Evolutionary conservation across 2,329 filamentous ascomycete species (phyloP), one percentile per base, ranked within the genome.

Genomic region (Escovopsis sp.): DNA sequence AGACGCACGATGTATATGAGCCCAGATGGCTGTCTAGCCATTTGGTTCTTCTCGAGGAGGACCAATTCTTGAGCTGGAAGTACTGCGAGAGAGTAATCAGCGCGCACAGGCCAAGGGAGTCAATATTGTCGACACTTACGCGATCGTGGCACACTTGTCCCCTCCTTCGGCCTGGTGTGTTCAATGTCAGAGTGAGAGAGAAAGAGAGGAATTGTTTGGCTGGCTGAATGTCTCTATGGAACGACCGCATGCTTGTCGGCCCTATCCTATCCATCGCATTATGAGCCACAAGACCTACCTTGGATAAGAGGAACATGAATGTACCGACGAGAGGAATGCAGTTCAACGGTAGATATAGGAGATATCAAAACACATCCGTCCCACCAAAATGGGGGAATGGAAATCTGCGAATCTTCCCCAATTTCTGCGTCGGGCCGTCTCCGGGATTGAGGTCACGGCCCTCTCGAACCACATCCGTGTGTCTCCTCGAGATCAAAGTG

Each of bases 261-360:
- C n/a, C n/a, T n/a, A n/a, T n/a, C n/a, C n/a, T n/a, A n/a, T n/a
- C n/a, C n/a, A n/a, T n/a, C n/a, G n/a, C n/a, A n/a, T n/a, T n/a
- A n/a, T 5, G 17, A 13, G 14, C n/a, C 4, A 10, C 9, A 21
- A 18, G 13, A 38, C 43, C 55, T 56, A 56, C 79, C 80, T 56
- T 94, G 85, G 13, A 92, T 53, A 80, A 54, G 25, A 94, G 69
- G 55, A 93, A 96, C 4, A 86, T 61, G 7, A 76, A 62, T 0
- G 87, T 94, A 5, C 88, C 88, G 14, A 94, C 72, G 1, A 94
- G 69, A 0, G 88, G 88, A 35, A 96, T 86, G 52, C 94, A 86
- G 61, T 94, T 96, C 41, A 96, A 67, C 10, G 88, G 87, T 29
- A 94, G 65, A 53, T 92, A 90, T 60, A 94, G 72, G 43, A 93